Conservation (phyloP, 192 early-diverging fungal genomes). For the Backusella liffmaniae region DNA sequence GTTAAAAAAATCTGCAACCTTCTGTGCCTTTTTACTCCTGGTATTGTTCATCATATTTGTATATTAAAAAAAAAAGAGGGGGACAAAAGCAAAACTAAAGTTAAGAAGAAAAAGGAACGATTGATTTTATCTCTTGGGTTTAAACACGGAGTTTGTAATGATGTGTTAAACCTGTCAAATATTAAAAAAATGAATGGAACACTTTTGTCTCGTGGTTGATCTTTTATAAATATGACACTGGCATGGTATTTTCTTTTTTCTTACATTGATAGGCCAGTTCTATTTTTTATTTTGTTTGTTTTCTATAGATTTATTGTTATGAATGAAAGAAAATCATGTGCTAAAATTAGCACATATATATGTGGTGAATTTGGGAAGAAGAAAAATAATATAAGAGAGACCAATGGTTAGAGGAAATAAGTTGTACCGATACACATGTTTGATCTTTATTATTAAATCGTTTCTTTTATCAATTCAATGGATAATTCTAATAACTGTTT, state of each 20-base stretch:
- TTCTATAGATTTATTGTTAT: neutral
- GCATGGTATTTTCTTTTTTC: neutral
- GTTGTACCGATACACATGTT: neutral
- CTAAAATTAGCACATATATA: neutral
- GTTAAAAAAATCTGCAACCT: neutral
- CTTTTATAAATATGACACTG: neutral
- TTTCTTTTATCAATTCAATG: neutral
- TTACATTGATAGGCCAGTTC: neutral
- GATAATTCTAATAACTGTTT: neutral
- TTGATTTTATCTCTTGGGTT: neutral
- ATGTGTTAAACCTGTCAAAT: neutral
- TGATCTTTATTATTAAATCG: neutral
- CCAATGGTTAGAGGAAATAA: neutral
- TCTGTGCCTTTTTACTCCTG: neutral
- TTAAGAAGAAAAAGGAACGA: neutral
- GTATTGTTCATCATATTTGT: neutral
- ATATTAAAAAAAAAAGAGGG: neutral
- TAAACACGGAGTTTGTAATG: neutral
- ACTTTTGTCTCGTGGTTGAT: neutral
- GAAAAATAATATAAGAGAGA: neutral
- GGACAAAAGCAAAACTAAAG: no score
- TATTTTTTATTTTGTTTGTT: neutral
- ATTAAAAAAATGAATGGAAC: neutral
- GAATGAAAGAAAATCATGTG: neutral
- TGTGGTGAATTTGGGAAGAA: neutral